A percentile compares a stretch with the other conserved stretches of the same genome.
Conservation (phyloP, 202 grass and related monocot species). For the Schoenoplectus tabernaemontani region DNA sequence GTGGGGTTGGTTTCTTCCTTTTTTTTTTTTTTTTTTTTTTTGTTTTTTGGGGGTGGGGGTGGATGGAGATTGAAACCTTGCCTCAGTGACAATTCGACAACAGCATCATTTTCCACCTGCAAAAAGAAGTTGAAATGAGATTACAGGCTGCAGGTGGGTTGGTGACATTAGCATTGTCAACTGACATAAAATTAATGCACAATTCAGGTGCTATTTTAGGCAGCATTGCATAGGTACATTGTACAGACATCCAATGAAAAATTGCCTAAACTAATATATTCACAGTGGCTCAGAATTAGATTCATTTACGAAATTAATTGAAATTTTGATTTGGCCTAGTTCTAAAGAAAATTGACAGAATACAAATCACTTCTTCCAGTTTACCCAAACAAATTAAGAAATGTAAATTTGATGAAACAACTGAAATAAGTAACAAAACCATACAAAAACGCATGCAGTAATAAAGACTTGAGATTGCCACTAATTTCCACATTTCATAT, state of each 20-base stretch:
- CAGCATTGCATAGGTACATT: not conserved
- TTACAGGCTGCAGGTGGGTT: not conserved
- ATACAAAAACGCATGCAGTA: too few species aligned
- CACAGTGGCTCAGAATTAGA: not conserved
- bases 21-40: too few species aligned
- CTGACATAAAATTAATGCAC: not conserved
- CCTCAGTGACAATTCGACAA: constrained; percentile 54
- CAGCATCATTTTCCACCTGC: constrained; percentile 65
- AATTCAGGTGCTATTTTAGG: not conserved
- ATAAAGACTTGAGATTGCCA: too few species aligned
- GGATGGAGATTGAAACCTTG: constrained; percentile 25
- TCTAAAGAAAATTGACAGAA: not conserved
- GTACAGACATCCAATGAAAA: not conserved
- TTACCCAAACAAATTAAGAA: not conserved
- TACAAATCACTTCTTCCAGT: not conserved
- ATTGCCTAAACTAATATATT: not conserved
- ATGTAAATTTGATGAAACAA: not conserved
- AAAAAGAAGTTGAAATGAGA: not conserved
- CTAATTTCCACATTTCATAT: not conserved
- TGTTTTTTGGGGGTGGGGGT: too few species aligned
- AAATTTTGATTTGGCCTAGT: not conserved
- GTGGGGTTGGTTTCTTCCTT: too few species aligned
- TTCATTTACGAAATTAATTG: not conserved
- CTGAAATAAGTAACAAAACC: too few species aligned
- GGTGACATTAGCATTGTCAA: not conserved